A percentile compares a stretch with the other conserved stretches of the same genome.
Evolutionary conservation across 441 rosid species (phyloP).

Genomic region (Croton setiger): DNA sequence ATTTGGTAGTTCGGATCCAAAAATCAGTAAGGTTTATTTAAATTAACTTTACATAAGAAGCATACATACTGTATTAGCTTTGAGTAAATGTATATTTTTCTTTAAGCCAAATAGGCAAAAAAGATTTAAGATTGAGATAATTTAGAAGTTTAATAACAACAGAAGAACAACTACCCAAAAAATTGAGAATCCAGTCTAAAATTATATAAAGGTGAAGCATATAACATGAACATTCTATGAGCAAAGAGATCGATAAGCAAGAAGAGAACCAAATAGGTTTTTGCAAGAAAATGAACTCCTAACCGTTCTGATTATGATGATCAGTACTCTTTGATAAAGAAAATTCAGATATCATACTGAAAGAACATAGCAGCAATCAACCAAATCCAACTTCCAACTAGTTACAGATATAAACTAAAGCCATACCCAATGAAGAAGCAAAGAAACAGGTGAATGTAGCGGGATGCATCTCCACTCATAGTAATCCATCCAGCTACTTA

Average conservation of each 20-base stretch:
- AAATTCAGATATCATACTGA: background rate
- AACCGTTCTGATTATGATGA: background rate
- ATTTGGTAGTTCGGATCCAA: background rate
- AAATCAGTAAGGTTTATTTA: background rate
- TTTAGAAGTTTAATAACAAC: background rate
- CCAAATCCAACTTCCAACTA: background rate
- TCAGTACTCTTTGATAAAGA: background rate
- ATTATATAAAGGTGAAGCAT: background rate
- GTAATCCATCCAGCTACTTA: constrained; percentile 64
- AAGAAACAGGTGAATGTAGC: constrained; percentile 68
- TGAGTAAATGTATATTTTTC: background rate
- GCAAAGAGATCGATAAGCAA: background rate
- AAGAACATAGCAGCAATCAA: background rate
- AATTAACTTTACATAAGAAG: constrained; percentile 3
- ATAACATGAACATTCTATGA: background rate
- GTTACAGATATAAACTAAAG: background rate
- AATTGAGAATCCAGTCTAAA: background rate
- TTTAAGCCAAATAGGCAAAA: constrained; percentile 1
- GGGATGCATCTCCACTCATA: constrained; percentile 82
- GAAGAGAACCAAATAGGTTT: background rate
- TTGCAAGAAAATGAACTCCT: background rate
- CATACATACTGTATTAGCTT: background rate
- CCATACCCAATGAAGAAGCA: constrained; percentile 93
- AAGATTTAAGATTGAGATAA: background rate
- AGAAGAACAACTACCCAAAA: background rate